Percentiles rank a stretch among this genome's conserved stretches.
Conservation (phyloP, 345 rosid genomes). For the Physaria fendleri region DNA sequence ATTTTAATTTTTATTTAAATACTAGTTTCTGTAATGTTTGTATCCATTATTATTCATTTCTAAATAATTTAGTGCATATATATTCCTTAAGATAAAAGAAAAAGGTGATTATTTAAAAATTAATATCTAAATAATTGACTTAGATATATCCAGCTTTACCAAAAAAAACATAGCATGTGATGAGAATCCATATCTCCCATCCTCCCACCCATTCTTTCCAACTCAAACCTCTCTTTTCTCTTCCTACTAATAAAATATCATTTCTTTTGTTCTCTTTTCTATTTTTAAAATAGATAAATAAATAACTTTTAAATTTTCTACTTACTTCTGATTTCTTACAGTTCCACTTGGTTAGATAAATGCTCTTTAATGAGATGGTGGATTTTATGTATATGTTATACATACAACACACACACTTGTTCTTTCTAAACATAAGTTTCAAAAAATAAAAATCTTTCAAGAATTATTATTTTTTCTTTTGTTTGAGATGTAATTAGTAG, state of each 20-base stretch:
- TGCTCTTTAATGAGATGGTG: conserved; percentile 25
- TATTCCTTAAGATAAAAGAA: no score
- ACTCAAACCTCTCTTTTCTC: conserved; percentile 29
- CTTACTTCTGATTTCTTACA: conserved; percentile 24
- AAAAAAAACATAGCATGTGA: conserved; percentile 31
- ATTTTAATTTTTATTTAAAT: neutral
- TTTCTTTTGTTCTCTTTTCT: conserved; percentile 25
- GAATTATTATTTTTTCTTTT: conserved; percentile 7
- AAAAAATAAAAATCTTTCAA: neutral
- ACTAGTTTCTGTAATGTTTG: neutral
- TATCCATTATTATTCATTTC: no score
- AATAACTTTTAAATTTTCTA: neutral
- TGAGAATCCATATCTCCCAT: conserved; percentile 34
- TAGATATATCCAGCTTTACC: no score
- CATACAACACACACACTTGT: conserved; percentile 13
- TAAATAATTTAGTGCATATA: no score
- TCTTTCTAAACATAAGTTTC: neutral
- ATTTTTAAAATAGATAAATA: neutral
- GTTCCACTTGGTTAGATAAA: conserved; percentile 30
- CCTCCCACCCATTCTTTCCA: conserved; percentile 38
- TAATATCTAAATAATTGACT: no score
- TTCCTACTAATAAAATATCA: conserved; percentile 25
- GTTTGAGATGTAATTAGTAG: neutral
- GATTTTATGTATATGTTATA: conserved; percentile 18
- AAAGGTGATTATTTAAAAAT: no score